Evolutionary conservation across 139 green algal species (phyloP).

Genomic region (Coccomyxa sp.): DNA sequence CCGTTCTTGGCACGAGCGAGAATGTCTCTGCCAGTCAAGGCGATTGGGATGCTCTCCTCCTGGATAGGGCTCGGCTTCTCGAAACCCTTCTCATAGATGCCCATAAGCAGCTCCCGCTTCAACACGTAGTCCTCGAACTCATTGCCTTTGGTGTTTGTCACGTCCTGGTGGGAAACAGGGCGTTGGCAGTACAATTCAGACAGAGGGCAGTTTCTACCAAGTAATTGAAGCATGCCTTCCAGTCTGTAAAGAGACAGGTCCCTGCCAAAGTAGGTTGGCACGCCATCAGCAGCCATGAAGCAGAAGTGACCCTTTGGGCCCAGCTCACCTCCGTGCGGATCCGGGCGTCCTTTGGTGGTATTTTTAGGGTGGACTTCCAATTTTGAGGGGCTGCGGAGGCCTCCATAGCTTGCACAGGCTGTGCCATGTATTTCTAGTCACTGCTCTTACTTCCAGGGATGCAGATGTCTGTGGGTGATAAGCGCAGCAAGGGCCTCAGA

Average conservation of each 20-base stretch:
- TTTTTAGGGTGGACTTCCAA: conserved; percentile 80
- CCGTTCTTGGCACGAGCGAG: conserved; percentile 99
- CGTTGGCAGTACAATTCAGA: background rate
- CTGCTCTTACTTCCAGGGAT: too few relatives aligned
- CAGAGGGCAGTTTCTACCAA: background rate
- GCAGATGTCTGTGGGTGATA: too few relatives aligned
- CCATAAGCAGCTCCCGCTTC: conserved; percentile 97
- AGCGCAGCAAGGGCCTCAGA: too few relatives aligned
- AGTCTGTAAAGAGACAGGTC: background rate
- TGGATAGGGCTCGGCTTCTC: conserved; percentile 90
- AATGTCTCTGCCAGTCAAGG: conserved; percentile 94
- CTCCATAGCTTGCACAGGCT: background rate
- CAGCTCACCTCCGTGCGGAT: conserved; percentile 80
- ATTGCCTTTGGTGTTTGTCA: conserved; percentile 96
- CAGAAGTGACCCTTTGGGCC: too few relatives aligned
- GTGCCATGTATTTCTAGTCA: background rate
- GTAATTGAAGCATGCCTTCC: background rate
- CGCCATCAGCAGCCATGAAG: too few relatives aligned
- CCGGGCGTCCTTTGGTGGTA: conserved; percentile 79
- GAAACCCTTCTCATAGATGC: conserved; percentile 99
- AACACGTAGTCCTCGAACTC: conserved; percentile 99
- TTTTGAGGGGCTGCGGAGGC: conserved; percentile 4
- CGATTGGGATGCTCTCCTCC: conserved; percentile 98
- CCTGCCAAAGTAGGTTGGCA: background rate
- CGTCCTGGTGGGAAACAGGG: conserved; percentile 70